Percentiles rank a stretch among this genome's conserved stretches.
Evolutionary conservation across 441 rosid species (phyloP).

Genomic region (Aquilaria agallochum): DNA sequence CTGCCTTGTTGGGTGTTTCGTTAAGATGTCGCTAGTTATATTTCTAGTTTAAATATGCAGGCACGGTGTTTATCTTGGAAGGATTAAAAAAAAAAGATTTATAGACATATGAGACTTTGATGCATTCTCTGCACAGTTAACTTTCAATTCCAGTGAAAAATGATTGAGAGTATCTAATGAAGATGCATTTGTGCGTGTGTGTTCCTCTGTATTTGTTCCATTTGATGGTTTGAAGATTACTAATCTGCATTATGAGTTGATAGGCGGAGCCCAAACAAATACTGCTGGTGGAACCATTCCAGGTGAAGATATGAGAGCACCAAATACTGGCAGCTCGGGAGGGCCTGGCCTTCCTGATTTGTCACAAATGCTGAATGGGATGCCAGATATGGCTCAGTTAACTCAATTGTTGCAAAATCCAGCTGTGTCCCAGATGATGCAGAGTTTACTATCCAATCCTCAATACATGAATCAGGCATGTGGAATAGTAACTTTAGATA

Average conservation of each 20-base stretch:
- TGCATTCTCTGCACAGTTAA: no score
- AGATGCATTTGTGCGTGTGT: no score
- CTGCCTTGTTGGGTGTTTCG: not conserved
- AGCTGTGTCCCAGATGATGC: constrained; percentile 63
- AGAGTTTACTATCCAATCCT: constrained; percentile 52
- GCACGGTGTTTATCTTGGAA: not conserved
- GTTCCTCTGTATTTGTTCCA: no score
- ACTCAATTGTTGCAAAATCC: constrained; percentile 62
- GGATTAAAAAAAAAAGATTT: not conserved
- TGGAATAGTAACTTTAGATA: constrained; percentile 8
- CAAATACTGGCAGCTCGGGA: constrained; percentile 39
- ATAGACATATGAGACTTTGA: no score
- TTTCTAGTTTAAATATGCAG: no score
- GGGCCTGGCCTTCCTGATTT: constrained; percentile 40
- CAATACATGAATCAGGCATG: constrained; percentile 67
- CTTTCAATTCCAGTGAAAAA: no score
- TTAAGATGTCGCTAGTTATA: not conserved
- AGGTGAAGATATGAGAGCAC: constrained; percentile 32
- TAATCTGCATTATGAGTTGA: constrained; percentile 10
- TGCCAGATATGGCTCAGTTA: constrained; percentile 48
- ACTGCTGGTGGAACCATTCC: constrained; percentile 31
- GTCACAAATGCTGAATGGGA: constrained; percentile 35
- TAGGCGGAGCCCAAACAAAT: constrained; percentile 46
- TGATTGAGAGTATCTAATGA: not conserved
- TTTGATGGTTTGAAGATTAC: no score